Evolutionary conservation across 768 basidiomycete species (phyloP).

Genomic region (Clitopilus hobsonii): DNA sequence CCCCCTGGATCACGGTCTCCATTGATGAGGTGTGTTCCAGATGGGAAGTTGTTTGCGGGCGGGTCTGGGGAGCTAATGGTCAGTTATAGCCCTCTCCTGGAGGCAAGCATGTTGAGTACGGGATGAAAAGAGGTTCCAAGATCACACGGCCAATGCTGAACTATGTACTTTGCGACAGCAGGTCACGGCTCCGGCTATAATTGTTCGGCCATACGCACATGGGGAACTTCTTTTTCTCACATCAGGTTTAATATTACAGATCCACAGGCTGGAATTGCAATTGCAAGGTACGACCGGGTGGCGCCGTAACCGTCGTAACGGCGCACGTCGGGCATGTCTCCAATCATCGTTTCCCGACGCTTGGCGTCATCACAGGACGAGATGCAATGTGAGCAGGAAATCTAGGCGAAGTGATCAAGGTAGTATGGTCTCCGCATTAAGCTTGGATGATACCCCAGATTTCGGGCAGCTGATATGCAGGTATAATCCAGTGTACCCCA

Average conservation of each 20-base stretch:
- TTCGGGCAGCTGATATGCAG: too few relatives aligned
- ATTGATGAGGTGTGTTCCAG: not conserved
- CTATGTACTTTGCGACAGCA: not conserved
- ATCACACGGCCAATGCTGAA: conserved; percentile 8
- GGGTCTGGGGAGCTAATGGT: not conserved
- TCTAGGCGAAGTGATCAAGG: not conserved
- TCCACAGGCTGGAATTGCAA: not conserved
- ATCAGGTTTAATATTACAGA: not conserved
- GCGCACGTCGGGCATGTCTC: not conserved
- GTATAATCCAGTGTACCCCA: too few relatives aligned
- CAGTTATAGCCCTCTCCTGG: conserved; percentile 26
- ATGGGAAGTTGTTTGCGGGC: not conserved
- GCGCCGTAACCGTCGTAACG: not conserved
- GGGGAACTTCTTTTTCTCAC: not conserved
- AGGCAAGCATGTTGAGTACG: conserved; percentile 23
- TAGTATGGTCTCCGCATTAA: too few relatives aligned
- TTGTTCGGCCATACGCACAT: not conserved
- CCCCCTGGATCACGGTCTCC: not conserved
- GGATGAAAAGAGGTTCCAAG: conserved; percentile 14
- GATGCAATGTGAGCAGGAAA: not conserved
- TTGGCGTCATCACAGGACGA: not conserved
- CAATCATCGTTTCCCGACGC: not conserved
- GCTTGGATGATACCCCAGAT: too few relatives aligned
- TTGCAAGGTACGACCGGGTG: not conserved
- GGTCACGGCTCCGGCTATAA: not conserved